Percentiles rank a stretch among this genome's conserved stretches.
Evolutionary conservation across 1,284 basidiomycete genomes (phyloP).

Genomic region (Calocybe gambosa): DNA sequence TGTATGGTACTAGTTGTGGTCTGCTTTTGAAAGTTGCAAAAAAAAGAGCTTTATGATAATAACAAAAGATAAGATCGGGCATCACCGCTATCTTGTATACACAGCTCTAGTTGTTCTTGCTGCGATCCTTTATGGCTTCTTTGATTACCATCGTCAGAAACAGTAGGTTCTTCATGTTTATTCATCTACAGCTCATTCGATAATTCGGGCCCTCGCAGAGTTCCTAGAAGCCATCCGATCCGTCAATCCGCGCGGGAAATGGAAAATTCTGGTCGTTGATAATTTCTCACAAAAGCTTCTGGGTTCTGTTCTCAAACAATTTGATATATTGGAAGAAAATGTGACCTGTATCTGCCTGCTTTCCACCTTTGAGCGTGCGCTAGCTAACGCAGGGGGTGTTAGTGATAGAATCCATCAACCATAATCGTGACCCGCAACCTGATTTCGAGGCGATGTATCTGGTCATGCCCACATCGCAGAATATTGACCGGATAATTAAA

Average conservation of each 20-base stretch:
- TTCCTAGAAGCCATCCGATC: conserved; percentile 79
- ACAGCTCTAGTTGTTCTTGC: neutral
- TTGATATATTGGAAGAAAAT: conserved; percentile 90
- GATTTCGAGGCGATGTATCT: conserved; percentile 89
- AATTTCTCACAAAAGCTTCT: conserved; percentile 85
- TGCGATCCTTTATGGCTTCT: conserved; percentile 39
- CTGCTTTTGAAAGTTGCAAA: neutral
- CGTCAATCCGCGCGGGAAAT: conserved; percentile 74
- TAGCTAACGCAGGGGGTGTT: conserved; percentile 8
- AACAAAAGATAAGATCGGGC: conserved; percentile 17
- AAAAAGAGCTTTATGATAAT: too few relatives aligned
- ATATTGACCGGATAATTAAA: conserved; percentile 85
- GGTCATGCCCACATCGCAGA: conserved; percentile 91
- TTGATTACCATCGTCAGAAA: conserved; percentile 46
- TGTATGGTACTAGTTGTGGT: neutral
- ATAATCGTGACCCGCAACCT: conserved; percentile 69
- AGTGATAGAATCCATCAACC: conserved; percentile 79
- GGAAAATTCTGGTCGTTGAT: conserved; percentile 98
- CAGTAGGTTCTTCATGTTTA: conserved; percentile 34
- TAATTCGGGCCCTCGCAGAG: conserved; percentile 34
- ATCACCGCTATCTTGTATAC: conserved; percentile 14
- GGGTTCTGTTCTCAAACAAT: conserved; percentile 84
- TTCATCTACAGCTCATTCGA: conserved; percentile 3
- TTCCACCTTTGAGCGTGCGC: conserved; percentile 2
- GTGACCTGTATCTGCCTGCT: conserved; percentile 70